phyloP scores from a whole-genome alignment of 352 stramenopile species.

The Phytophthora citricola region DNA sequence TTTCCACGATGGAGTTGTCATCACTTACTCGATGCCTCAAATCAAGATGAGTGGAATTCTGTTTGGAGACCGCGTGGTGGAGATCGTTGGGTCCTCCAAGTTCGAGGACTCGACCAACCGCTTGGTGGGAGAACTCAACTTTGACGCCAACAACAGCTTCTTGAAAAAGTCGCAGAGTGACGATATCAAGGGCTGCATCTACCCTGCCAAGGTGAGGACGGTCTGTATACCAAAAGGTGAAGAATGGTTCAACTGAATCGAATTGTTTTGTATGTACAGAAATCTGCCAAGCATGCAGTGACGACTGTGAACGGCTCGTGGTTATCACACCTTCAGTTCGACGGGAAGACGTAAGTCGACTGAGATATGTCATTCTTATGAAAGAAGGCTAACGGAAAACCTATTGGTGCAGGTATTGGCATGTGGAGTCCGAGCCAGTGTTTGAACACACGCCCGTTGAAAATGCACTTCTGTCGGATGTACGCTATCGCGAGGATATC shows the following conservation, averaged over 20 bases:
- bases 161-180: conserved; percentile 70
- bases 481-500: conserved; percentile 69
- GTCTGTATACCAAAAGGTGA: neutral
- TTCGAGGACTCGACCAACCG: conserved; percentile 57
- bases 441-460: conserved; percentile 59
- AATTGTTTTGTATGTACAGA: conserved; percentile 23
- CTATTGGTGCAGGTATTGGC: conserved; percentile 58
- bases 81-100: conserved; percentile 58
- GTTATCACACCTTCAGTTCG: conserved; percentile 74
- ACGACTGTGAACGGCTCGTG: conserved; percentile 65
- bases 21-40: conserved; percentile 76
- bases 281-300: conserved; percentile 54
- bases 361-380: too few species aligned
- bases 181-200: conserved; percentile 78
- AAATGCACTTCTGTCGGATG: conserved; percentile 61
- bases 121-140: conserved; percentile 63
- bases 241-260: neutral
- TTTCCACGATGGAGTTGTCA: conserved; percentile 59
- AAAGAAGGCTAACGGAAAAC: neutral
- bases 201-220: conserved; percentile 44
- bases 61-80: conserved; percentile 74
- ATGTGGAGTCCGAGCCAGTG: conserved; percentile 70
- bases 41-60: conserved; percentile 85
- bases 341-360: conserved; percentile 59
- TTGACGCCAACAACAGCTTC: conserved; percentile 70